A percentile compares a stretch with the other conserved stretches of the same genome.
phyloP scores from a whole-genome alignment of 495 filamentous ascomycete species.

The Pyrenula massariospora region DNA sequence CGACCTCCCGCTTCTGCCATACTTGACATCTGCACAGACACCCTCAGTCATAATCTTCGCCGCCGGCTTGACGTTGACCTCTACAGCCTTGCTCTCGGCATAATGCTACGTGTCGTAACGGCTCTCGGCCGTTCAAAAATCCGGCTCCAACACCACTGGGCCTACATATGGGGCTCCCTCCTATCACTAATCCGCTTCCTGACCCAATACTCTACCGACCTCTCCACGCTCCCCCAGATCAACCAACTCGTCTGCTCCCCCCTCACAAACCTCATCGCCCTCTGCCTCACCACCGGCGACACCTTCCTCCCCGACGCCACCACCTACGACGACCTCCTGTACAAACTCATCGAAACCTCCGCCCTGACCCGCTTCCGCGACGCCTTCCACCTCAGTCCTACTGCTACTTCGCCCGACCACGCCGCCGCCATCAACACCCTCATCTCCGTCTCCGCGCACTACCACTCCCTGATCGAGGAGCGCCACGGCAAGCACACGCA shows the following conservation, averaged over 20 bases:
- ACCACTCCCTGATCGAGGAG: conserved; percentile 67
- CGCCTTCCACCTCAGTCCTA: conserved; percentile 33
- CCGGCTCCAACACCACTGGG: conserved; percentile 82
- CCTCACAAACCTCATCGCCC: conserved; percentile 73
- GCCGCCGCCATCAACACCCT: conserved; percentile 71
- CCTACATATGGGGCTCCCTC: conserved; percentile 83
- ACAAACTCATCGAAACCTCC: conserved; percentile 81
- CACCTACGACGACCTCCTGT: conserved; percentile 92
- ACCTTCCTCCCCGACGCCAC: conserved; percentile 82
- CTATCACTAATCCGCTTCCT: conserved; percentile 86
- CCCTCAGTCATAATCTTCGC: conserved; percentile 87
- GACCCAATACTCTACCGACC: conserved; percentile 67
- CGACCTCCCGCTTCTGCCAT: conserved; percentile 62
- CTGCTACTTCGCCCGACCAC: conserved; percentile 14
- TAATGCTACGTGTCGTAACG: conserved; percentile 68
- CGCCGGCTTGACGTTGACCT: conserved; percentile 73
- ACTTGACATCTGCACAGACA: conserved; percentile 77
- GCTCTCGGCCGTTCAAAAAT: conserved; percentile 72
- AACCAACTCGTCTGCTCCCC: conserved; percentile 26
- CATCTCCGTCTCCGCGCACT: conserved; percentile 75
- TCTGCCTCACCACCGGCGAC: conserved; percentile 80
- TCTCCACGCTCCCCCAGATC: conserved; percentile 53
- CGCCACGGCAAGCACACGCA: conserved; percentile 30
- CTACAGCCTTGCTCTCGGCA: conserved; percentile 59
- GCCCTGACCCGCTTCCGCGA: conserved; percentile 76